Conservation (phyloP, 768 basidiomycete species). For the Roridomyces roridus region DNA sequence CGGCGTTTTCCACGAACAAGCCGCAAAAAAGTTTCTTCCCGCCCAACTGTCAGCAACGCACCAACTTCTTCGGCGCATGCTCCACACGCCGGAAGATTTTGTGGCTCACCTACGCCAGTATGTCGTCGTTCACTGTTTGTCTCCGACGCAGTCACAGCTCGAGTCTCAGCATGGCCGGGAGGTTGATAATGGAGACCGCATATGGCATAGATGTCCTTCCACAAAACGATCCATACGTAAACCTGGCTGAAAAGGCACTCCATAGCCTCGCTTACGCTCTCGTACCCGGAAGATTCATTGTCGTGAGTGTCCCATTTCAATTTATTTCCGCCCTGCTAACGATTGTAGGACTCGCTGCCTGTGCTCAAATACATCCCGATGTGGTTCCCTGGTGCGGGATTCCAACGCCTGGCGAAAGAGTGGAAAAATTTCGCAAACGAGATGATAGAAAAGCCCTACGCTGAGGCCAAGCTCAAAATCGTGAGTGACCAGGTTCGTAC, state of each 20-base stretch:
- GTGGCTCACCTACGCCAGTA: constrained; percentile 43
- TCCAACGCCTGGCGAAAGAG: constrained; percentile 43
- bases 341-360: constrained; percentile 40
- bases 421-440: constrained; percentile 39
- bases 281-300: constrained; percentile 50
- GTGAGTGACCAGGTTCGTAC: constrained; percentile 30
- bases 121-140: constrained; percentile 18
- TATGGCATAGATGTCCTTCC: constrained; percentile 52
- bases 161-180: constrained; percentile 42
- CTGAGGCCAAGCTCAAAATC: constrained; percentile 37
- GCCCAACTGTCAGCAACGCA: constrained; percentile 35
- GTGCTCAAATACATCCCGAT: constrained; percentile 32
- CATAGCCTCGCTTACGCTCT: constrained; percentile 39
- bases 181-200: constrained; percentile 46
- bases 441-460: constrained; percentile 47
- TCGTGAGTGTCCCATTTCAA: constrained; percentile 25
- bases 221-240: constrained; percentile 50
- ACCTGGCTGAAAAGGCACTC: constrained; percentile 45
- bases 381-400: constrained; percentile 55
- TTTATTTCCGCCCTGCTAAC: background rate
- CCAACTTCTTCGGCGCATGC: constrained; percentile 35
- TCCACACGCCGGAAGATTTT: constrained; percentile 42
- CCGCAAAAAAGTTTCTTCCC: constrained; percentile 36
- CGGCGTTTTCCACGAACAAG: constrained; percentile 44
- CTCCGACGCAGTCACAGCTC: constrained; percentile 1